Percentiles rank a stretch among this genome's conserved stretches.
These are phyloP conservation scores for Extremus antarcticus DNA, from an alignment of 495 filamentous ascomycete species.

Conservation along the genomic window DNA sequence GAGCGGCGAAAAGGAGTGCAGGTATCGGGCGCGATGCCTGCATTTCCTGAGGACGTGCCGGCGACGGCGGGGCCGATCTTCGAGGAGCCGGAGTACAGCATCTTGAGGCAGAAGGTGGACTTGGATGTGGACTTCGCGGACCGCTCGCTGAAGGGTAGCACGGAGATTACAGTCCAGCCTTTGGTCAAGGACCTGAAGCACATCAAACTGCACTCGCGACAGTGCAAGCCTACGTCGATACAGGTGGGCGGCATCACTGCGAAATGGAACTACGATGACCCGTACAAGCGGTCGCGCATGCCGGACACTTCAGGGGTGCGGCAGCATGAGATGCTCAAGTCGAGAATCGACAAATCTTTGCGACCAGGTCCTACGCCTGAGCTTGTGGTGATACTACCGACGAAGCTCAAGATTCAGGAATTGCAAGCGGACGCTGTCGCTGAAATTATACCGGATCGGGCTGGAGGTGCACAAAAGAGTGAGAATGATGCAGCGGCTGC, in stretches of 20 bases:
- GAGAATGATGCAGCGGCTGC: slow-evolving; percentile 20
- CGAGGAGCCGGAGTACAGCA: slow-evolving; percentile 8
- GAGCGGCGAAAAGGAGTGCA: background rate
- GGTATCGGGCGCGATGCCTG: slow-evolving; percentile 6
- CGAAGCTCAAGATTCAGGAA: slow-evolving; percentile 55
- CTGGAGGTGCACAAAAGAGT: slow-evolving; percentile 9
- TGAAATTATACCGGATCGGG: slow-evolving; percentile 9
- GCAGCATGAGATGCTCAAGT: slow-evolving; percentile 66
- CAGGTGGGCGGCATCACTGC: slow-evolving; percentile 58
- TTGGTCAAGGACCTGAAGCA: slow-evolving; percentile 51
- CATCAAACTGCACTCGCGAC: slow-evolving; percentile 76
- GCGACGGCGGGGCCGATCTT: background rate
- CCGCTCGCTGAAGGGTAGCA: slow-evolving; percentile 64
- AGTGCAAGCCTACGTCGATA: slow-evolving; percentile 61
- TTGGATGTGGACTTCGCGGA: slow-evolving; percentile 76
- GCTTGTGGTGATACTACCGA: slow-evolving; percentile 52
- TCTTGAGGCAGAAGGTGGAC: slow-evolving; percentile 58
- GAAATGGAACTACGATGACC: slow-evolving; percentile 57
- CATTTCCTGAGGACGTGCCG: background rate
- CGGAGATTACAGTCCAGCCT: slow-evolving; percentile 68
- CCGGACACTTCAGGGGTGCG: slow-evolving; percentile 51
- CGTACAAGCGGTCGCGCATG: slow-evolving; percentile 56
- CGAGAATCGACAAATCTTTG: slow-evolving; percentile 51
- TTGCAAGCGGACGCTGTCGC: slow-evolving; percentile 26
- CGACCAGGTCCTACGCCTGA: slow-evolving; percentile 50